Evolutionary conservation across 768 basidiomycete species (phyloP), one percentile per base, ranked within the genome.

Genomic region (Filobasidium floriforme): DNA sequence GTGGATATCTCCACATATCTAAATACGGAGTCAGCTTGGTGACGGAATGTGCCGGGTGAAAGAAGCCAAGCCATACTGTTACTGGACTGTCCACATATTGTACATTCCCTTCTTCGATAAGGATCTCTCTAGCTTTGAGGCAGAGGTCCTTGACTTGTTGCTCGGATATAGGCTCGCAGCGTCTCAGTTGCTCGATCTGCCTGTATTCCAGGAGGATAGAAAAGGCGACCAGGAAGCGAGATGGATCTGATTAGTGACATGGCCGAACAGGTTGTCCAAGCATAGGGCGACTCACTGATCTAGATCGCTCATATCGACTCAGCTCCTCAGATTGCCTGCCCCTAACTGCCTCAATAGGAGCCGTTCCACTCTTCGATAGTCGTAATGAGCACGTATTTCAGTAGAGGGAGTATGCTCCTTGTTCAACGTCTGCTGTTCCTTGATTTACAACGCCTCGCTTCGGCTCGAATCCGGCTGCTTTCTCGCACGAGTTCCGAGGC

Each of bases 61-160:
- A 3, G 9, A 7, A 49, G 24, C 7, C 59, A 59, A 59, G 59
- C 59, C 78, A 68, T 37, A 81, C 81, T 41, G 94, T 97, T 15
- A 97, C 92, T 15, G 94, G 94, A 54, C 92, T 88, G 80, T 97
- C 93, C 41, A 98, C 89, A 70, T 87, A 85, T 77, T 97, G 93
- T 1, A 99, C 92, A 77, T 99, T 99, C 1, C 89, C 94, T 80
- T 98, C 94, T 80, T 98, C 94, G 73, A 97, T 90, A 40, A 97
- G 82, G 65, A 97, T 93, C 81, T 98, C 96, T 66, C 92, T 85
- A 28, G 96, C 96, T 76, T 96, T 97, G 73, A 92, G 82, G 80
- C 94, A 99, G 9, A 99, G 84, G 71, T 89, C 84, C 77, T 96
- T 97, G 70, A 99, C 96, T 73, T 94, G 88, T 67, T 90, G 89